A percentile compares a stretch with the other conserved stretches of the same genome.
These are phyloP conservation scores for Nigrospora sphaerica DNA, from an alignment of 2,329 filamentous ascomycete species.

Conservation along the genomic window DNA sequence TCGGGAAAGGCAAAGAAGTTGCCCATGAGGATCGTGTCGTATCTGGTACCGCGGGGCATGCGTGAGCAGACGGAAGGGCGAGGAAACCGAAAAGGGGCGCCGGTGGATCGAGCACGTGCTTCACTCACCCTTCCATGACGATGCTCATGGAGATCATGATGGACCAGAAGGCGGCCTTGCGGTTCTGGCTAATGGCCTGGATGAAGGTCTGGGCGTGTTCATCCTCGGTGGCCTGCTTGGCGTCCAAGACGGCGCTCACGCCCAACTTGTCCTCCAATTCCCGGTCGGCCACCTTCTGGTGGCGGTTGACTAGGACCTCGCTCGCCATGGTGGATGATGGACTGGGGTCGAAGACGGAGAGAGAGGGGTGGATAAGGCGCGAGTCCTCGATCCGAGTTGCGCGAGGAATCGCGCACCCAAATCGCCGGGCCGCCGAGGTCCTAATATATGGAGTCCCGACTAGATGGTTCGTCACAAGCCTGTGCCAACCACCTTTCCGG, in stretches of 20 bases:
- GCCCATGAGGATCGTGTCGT: conserved; percentile 22
- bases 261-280: conserved; percentile 21
- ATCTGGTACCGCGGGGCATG: conserved; percentile 7
- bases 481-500: no score
- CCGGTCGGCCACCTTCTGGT: conserved; percentile 20
- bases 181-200: conserved; percentile 19
- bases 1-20: conserved; percentile 22
- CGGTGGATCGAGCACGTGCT: no score
- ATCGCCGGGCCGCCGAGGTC: neutral
- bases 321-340: conserved; percentile 10
- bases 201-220: conserved; percentile 20
- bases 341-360: no score
- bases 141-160: conserved; percentile 22
- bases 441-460: neutral
- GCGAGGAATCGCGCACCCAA: neutral
- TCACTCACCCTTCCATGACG: conserved; percentile 23
- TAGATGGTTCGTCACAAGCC: neutral
- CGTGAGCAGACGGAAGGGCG: neutral
- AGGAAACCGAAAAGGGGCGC: neutral
- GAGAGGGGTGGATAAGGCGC: no score
- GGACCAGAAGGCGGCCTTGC: conserved; percentile 21
- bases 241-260: conserved; percentile 16
- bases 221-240: conserved; percentile 20
- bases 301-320: conserved; percentile 7
- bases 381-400: neutral